These are phyloP conservation scores for Saccharomycopsis selenospora DNA, from an alignment of 805 yeast species.

Conservation along the genomic window DNA sequence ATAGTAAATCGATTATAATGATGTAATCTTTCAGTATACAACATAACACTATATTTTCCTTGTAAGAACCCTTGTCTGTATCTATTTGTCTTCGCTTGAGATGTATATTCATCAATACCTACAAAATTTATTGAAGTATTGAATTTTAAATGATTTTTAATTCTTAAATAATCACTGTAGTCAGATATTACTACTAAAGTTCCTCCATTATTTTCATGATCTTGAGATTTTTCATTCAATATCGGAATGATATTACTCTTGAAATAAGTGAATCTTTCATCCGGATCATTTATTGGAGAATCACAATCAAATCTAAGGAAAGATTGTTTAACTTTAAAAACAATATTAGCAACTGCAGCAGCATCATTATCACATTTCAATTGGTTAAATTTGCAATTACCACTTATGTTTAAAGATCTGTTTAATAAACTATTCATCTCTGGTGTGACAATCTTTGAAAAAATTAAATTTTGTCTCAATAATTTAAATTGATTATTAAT, in stretches of 20 bases:
- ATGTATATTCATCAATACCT: conserved; percentile 76
- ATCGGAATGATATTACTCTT: conserved; percentile 67
- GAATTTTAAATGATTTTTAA: conserved; percentile 53
- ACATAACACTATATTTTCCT: conserved; percentile 55
- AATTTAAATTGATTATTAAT: conserved; percentile 71
- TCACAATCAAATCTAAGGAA: conserved; percentile 63
- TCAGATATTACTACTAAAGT: conserved; percentile 75
- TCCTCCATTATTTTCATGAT: conserved; percentile 52
- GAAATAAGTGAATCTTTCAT: conserved; percentile 75
- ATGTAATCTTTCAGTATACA: conserved; percentile 94
- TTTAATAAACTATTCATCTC: conserved; percentile 57
- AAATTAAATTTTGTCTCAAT: conserved; percentile 71
- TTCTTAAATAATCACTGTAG: conserved; percentile 76
- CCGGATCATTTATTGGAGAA: conserved; percentile 61
- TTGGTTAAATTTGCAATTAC: conserved; percentile 52
- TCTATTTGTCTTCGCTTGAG: conserved; percentile 61
- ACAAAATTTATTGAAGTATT: conserved; percentile 60
- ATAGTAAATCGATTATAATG: conserved; percentile 82
- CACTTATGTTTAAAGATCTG: conserved; percentile 48
- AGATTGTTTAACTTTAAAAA: conserved; percentile 57
- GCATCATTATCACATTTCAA: conserved; percentile 32
- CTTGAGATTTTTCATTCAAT: conserved; percentile 38
- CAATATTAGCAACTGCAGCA: conserved; percentile 57
- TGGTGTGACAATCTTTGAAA: conserved; percentile 75
- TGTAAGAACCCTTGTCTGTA: conserved; percentile 63